Evolutionary conservation across 2,329 filamentous ascomycete species (phyloP).

Genomic region (Trichoderma polysporum): DNA sequence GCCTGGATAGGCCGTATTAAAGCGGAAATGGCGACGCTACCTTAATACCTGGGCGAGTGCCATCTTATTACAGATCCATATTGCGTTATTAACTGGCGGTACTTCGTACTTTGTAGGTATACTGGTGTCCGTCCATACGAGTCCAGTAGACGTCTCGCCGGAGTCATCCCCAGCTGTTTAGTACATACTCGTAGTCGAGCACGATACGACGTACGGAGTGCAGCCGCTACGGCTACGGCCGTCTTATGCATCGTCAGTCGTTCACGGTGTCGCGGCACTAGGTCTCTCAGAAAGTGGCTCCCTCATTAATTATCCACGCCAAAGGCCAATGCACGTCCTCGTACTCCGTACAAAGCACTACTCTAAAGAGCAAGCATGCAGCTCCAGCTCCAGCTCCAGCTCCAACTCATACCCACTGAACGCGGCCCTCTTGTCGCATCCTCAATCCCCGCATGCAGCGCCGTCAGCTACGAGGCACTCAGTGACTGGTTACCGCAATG

Average conservation of each 20-base stretch:
- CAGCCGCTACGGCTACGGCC: neutral
- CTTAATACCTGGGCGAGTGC: neutral
- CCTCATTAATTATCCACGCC: neutral
- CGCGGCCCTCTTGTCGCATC: slow-evolving; percentile 1
- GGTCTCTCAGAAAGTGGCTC: neutral
- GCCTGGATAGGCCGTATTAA: neutral
- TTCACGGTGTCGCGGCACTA: neutral
- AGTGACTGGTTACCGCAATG: slow-evolving; percentile 5
- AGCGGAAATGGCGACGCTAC: neutral
- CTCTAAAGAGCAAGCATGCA: slow-evolving; percentile 12
- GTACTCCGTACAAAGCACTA: neutral
- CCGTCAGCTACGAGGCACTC: slow-evolving; percentile 18
- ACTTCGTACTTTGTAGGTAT: too few relatives aligned
- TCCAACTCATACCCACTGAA: neutral
- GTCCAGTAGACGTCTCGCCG: neutral
- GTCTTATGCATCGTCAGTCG: neutral
- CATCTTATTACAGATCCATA: slow-evolving; percentile 11
- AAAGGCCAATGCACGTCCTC: neutral
- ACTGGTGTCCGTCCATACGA: neutral
- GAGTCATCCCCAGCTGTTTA: neutral
- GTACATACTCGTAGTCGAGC: too few relatives aligned
- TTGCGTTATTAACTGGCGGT: slow-evolving; percentile 17
- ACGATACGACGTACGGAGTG: neutral
- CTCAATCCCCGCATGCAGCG: slow-evolving; percentile 1
- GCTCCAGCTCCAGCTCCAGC: neutral